phyloP scores from a whole-genome alignment of 768 basidiomycete genomes.

The Xerocomellus amylosporus region DNA sequence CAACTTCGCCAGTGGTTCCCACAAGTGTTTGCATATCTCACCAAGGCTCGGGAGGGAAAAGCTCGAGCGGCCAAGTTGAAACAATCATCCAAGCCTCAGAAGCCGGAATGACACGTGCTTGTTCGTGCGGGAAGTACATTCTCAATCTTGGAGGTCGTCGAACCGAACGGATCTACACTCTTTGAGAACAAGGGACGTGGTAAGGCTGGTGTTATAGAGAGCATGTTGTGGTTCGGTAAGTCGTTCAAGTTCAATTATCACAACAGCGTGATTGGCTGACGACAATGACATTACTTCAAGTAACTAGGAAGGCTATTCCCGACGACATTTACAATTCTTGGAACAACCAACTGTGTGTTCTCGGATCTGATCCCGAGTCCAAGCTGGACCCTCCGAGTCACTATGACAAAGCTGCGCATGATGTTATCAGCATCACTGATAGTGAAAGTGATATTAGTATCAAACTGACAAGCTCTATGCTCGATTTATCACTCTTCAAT shows the following conservation, averaged over 20 bases:
- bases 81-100: too few species aligned
- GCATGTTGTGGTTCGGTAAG: background rate
- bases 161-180: background rate
- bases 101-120: background rate
- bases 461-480: too few species aligned
- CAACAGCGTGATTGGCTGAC: background rate
- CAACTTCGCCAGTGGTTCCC: background rate
- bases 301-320: background rate
- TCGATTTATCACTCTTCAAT: too few species aligned
- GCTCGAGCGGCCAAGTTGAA: too few species aligned
- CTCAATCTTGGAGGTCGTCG: background rate
- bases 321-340: background rate
- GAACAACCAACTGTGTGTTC: background rate
- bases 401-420: background rate
- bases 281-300: background rate
- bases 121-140: background rate
- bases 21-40: background rate
- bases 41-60: background rate
- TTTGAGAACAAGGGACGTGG: background rate
- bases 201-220: background rate
- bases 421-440: background rate
- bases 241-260: background rate
- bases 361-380: background rate
- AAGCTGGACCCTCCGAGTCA: background rate
- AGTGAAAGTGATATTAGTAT: background rate